Conservation (phyloP, 225 moss, liverwort and hornwort genomes). For the Straminergon stramineum region DNA sequence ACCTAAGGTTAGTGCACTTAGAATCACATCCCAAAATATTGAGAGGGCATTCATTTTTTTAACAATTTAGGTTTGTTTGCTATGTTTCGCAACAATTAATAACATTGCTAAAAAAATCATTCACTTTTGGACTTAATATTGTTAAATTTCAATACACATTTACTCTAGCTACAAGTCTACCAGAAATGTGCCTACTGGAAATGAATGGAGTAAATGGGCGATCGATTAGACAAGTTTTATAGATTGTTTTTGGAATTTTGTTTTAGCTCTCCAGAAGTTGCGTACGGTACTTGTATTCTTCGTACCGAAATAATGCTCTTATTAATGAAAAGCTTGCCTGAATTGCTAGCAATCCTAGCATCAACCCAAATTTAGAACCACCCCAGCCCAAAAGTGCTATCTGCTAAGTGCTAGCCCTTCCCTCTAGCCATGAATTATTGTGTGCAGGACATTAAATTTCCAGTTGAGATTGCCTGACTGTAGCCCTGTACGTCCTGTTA, state of each 20-base stretch:
- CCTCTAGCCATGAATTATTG: neutral
- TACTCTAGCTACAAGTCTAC: neutral
- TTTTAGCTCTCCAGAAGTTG: neutral
- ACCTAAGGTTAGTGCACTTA: too few relatives aligned
- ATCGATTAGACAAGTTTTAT: neutral
- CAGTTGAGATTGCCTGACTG: neutral
- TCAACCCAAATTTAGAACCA: neutral
- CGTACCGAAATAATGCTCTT: neutral
- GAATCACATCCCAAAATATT: neutral
- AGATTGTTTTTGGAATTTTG: neutral
- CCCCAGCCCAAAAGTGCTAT: neutral
- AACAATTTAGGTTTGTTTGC: neutral
- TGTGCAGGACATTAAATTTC: neutral
- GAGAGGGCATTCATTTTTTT: neutral
- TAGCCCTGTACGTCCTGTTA: neutral
- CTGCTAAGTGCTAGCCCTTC: neutral
- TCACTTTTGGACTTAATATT: neutral
- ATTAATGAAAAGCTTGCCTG: neutral
- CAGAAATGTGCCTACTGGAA: accelerated
- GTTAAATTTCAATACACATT: neutral
- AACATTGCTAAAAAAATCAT: neutral
- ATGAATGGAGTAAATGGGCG: neutral
- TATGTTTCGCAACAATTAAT: neutral
- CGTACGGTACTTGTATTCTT: neutral
- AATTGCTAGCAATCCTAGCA: neutral